Evolutionary conservation across 1,139 yeast genomes (phyloP).

Genomic region (Candida gigantensis): DNA sequence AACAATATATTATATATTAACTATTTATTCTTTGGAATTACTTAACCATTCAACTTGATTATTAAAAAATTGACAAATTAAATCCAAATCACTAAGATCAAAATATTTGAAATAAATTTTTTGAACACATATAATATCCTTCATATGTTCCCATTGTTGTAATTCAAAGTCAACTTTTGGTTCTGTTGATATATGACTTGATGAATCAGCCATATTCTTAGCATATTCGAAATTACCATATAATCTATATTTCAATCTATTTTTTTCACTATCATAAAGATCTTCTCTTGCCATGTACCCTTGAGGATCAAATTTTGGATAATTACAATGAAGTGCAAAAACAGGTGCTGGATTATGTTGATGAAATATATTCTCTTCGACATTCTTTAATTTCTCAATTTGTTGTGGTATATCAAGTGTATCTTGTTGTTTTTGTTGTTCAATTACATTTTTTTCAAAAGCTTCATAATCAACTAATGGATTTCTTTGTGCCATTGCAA

Average conservation of each 20-base stretch:
- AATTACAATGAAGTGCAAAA: conserved; percentile 42
- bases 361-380: conserved; percentile 20
- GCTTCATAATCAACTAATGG: conserved; percentile 30
- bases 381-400: conserved; percentile 21
- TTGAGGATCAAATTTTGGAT: conserved; percentile 39
- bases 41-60: conserved; percentile 33
- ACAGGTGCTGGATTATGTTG: conserved; percentile 21
- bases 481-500: conserved; percentile 44
- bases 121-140: conserved; percentile 28
- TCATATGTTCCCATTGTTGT: conserved; percentile 36
- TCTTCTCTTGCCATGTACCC: conserved; percentile 23
- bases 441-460: conserved; percentile 16
- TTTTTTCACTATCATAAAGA: conserved; percentile 28
- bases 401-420: too few relatives aligned
- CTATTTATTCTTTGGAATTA: background rate
- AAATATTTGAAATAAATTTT: conserved; percentile 31
- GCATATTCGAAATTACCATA: conserved; percentile 29
- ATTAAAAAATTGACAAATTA: conserved; percentile 28
- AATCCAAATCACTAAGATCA: conserved; percentile 20
- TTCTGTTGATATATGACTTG: background rate
- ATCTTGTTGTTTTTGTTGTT: conserved; percentile 9
- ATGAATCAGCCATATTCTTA: conserved; percentile 10
- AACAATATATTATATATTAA: too few relatives aligned
- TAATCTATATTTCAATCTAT: conserved; percentile 30
- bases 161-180: conserved; percentile 32